phyloP scores from a whole-genome alignment of 805 yeast genomes.

The Starmerella sp. region DNA sequence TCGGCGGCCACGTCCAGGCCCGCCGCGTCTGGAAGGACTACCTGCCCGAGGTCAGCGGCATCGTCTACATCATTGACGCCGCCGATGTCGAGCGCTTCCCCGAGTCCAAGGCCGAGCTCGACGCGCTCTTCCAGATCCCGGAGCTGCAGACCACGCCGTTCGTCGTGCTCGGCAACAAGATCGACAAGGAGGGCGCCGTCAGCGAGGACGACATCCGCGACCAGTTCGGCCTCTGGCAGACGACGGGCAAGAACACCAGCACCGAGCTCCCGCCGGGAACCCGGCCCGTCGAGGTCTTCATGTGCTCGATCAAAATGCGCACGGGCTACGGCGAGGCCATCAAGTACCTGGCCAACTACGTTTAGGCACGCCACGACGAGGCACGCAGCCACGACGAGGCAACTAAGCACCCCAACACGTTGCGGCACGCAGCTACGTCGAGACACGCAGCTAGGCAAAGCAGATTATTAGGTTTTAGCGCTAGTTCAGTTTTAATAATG shows the following conservation, averaged over 20 bases:
- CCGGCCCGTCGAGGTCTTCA: conserved; percentile 90
- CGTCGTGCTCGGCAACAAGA: conserved; percentile 89
- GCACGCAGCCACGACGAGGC: too few relatives aligned
- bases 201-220: conserved; percentile 88
- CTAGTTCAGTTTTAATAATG: background rate
- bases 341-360: conserved; percentile 95
- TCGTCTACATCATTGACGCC: conserved; percentile 90
- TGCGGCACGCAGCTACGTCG: too few relatives aligned
- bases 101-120: conserved; percentile 91
- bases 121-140: conserved; percentile 82
- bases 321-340: conserved; percentile 97
- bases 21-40: conserved; percentile 99
- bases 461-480: background rate
- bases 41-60: conserved; percentile 98
- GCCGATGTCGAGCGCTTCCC: conserved; percentile 93
- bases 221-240: conserved; percentile 73
- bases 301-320: conserved; percentile 98
- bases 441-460: conserved; percentile 27
- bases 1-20: conserved; percentile 98
- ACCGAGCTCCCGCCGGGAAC: conserved; percentile 47
- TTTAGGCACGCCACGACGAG: conserved; percentile 32
- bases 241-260: conserved; percentile 81
- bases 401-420: too few relatives aligned
- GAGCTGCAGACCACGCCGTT: conserved; percentile 86
- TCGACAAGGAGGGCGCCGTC: conserved; percentile 88